Conservation (phyloP, 805 yeast species). For the Cyberlindnera petersonii region DNA sequence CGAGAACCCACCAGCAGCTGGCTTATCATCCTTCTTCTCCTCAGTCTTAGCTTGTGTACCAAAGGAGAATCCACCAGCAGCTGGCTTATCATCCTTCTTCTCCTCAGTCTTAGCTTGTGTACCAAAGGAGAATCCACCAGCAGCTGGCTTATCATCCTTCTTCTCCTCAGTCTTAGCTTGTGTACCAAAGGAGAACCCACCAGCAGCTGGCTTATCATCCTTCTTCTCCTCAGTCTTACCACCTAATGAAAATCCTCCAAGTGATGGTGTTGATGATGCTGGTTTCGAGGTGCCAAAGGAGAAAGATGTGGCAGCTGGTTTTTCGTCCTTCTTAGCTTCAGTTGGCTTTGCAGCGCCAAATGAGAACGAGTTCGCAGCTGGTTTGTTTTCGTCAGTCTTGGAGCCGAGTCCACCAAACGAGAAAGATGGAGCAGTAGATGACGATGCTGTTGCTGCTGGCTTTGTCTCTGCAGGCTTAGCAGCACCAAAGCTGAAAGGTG, state of each 20-base stretch:
- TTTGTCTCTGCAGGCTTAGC: slow-evolving; percentile 8
- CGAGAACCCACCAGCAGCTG: slow-evolving; percentile 6
- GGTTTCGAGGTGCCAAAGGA: slow-evolving; percentile 20
- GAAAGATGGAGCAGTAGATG: not conserved
- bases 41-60: slow-evolving; percentile 19
- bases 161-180: slow-evolving; percentile 14
- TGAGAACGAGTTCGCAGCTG: slow-evolving; percentile 11
- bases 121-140: slow-evolving; percentile 21
- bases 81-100: slow-evolving; percentile 17
- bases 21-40: slow-evolving; percentile 16
- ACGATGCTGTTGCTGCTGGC: not conserved
- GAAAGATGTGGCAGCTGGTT: slow-evolving; percentile 12
- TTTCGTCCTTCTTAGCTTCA: too few species aligned
- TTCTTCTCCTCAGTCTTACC: slow-evolving; percentile 10
- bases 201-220: slow-evolving; percentile 3
- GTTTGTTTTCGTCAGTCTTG: slow-evolving; percentile 16
- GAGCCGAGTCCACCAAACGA: slow-evolving; percentile 2
- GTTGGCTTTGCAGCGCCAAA: too few species aligned
- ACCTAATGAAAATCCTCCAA: slow-evolving; percentile 21
- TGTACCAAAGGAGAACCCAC: slow-evolving; percentile 7
- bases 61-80: slow-evolving; percentile 26
- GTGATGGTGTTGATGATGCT: slow-evolving; percentile 6
- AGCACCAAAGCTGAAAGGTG: slow-evolving; percentile 29
- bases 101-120: slow-evolving; percentile 13
- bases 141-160: slow-evolving; percentile 13